A percentile compares a stretch with the other conserved stretches of the same genome.
phyloP scores from a whole-genome alignment of 768 basidiomycete genomes.

The Gloeophyllum trabeum region DNA sequence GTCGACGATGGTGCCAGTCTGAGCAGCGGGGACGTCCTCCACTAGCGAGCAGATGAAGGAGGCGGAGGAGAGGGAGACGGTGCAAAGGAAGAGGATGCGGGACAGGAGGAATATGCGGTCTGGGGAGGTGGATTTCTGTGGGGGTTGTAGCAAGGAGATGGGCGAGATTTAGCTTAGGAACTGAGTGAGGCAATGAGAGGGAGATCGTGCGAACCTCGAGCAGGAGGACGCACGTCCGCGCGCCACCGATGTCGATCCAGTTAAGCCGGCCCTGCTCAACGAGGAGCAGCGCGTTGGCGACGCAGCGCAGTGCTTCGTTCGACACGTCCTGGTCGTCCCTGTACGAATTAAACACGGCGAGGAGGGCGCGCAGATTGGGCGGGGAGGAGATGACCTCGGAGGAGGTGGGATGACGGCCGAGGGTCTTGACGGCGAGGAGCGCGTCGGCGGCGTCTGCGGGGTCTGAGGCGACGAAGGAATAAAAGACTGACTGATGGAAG shows the following conservation, averaged over 20 bases:
- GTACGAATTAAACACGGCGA: conserved; percentile 37
- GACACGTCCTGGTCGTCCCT: conserved; percentile 49
- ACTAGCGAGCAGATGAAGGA: conserved; percentile 44
- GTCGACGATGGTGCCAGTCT: conserved; percentile 40
- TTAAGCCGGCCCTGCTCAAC: conserved; percentile 48
- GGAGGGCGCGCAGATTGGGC: conserved; percentile 44
- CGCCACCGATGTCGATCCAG: conserved; percentile 46
- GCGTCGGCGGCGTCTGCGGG: conserved; percentile 65
- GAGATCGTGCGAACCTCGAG: conserved; percentile 38
- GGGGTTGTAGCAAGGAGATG: too few relatives aligned
- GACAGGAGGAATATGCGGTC: conserved; percentile 67
- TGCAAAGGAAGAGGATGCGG: conserved; percentile 67
- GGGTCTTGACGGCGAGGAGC: conserved; percentile 59
- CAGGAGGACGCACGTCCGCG: conserved; percentile 43
- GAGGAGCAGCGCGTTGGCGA: conserved; percentile 74
- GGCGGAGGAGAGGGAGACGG: conserved; percentile 39
- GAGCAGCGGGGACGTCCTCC: conserved; percentile 47
- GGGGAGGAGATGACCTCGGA: conserved; percentile 48
- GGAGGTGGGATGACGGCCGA: conserved; percentile 61
- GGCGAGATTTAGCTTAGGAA: conserved; percentile 1
- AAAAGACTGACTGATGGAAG: too few relatives aligned
- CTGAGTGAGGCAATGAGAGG: conserved; percentile 5
- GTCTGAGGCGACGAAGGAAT: too few relatives aligned
- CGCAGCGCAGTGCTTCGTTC: conserved; percentile 60
- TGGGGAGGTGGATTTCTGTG: conserved; percentile 48